Percentiles rank a stretch among this genome's conserved stretches.
phyloP scores from a whole-genome alignment of 1,284 basidiomycete species.

The Gymnopus androsaceus region DNA sequence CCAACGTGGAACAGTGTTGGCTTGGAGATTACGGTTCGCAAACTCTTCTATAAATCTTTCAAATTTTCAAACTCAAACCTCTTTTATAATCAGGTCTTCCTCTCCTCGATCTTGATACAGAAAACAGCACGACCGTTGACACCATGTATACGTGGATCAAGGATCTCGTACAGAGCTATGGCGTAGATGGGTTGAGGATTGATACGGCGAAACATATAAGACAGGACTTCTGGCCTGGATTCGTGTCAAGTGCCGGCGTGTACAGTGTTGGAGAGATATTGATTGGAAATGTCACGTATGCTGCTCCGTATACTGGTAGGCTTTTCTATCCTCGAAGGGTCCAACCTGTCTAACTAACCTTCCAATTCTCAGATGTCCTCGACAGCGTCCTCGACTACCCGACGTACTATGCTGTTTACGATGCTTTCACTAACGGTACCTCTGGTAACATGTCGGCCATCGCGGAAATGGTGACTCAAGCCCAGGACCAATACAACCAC shows the following conservation, averaged over 20 bases:
- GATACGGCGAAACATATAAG: conserved; percentile 67
- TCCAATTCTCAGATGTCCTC: conserved; percentile 29
- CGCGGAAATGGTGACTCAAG: conserved; percentile 41
- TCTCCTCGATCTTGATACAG: conserved; percentile 74
- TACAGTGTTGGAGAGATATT: conserved; percentile 69
- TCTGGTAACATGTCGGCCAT: conserved; percentile 59
- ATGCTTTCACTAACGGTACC: conserved; percentile 52
- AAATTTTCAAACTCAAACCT: too few relatives aligned
- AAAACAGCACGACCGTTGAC: conserved; percentile 54
- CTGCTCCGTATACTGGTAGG: conserved; percentile 38
- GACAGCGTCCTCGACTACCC: conserved; percentile 71
- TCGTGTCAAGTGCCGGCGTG: conserved; percentile 63
- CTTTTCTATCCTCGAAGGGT: not conserved
- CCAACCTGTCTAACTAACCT: not conserved
- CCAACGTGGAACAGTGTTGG: conserved; percentile 76
- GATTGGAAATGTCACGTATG: conserved; percentile 36
- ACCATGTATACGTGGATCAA: conserved; percentile 62
- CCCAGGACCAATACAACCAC: conserved; percentile 48
- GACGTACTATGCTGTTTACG: conserved; percentile 59
- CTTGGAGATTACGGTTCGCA: too few relatives aligned
- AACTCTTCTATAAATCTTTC: too few relatives aligned
- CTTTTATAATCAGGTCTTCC: conserved; percentile 61
- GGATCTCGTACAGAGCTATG: conserved; percentile 55
- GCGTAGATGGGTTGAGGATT: conserved; percentile 67
- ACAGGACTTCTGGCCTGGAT: conserved; percentile 63